phyloP scores from a whole-genome alignment of 768 basidiomycete species.

The Phylloporus arenicola region DNA sequence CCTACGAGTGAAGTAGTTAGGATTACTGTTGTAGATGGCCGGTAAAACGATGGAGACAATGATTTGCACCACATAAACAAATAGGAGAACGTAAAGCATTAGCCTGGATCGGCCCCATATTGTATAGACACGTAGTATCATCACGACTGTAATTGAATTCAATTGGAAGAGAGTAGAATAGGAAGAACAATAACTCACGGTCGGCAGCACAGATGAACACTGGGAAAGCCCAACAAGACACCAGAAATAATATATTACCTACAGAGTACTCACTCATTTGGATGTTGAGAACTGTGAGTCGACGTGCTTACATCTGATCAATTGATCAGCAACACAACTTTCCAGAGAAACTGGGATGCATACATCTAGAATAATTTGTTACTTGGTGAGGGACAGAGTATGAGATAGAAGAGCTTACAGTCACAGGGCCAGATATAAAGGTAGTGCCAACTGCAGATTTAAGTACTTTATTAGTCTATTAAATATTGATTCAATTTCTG shows the following conservation, averaged over 20 bases:
- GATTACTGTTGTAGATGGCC: conserved; percentile 1
- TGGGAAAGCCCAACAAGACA: neutral
- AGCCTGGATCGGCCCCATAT: conserved; percentile 4
- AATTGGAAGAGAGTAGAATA: neutral
- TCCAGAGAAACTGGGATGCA: neutral
- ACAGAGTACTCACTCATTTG: neutral
- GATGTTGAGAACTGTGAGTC: neutral
- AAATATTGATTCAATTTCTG: neutral
- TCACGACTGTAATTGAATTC: conserved; percentile 2
- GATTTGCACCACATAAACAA: neutral
- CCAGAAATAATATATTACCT: conserved; percentile 2
- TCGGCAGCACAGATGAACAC: conserved; percentile 10
- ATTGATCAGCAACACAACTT: neutral
- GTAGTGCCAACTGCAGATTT: neutral
- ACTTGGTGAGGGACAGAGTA: neutral
- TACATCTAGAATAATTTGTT: neutral
- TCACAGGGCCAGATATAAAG: neutral
- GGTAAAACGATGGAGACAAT: neutral
- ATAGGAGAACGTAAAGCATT: neutral
- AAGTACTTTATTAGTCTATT: neutral
- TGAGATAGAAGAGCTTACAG: neutral
- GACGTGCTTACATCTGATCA: neutral
- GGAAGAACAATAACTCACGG: conserved; percentile 1
- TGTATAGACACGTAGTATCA: conserved; percentile 9
- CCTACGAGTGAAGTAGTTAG: neutral